Conservation (phyloP, 441 rosid genomes). For the Erodium texanum region DNA sequence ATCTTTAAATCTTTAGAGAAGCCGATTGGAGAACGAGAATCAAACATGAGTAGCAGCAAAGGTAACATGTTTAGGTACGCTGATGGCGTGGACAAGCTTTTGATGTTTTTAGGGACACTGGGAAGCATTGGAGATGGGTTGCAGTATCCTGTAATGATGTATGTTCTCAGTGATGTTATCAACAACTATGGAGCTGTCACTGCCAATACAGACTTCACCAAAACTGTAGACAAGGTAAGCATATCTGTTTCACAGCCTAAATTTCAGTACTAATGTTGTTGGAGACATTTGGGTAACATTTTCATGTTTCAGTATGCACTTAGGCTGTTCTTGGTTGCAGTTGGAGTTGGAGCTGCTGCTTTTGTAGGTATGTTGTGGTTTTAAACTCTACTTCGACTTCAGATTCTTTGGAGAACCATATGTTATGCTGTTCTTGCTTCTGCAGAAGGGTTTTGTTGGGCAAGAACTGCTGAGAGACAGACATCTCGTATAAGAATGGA, state of each 20-base stretch:
- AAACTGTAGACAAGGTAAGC: constrained; percentile 6
- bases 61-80: constrained; percentile 2
- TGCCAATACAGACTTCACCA: background rate
- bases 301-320: constrained; percentile 5
- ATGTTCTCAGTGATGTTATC: constrained; percentile 4
- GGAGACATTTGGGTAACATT: background rate
- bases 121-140: constrained; percentile 8
- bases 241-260: background rate
- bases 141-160: constrained; percentile 6
- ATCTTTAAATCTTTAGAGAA: too few relatives aligned
- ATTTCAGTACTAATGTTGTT: background rate
- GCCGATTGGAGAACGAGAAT: too few relatives aligned
- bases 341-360: constrained; percentile 9
- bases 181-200: constrained; percentile 1
- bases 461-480: constrained; percentile 68
- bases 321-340: constrained; percentile 1
- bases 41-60: background rate
- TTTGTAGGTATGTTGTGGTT: constrained; percentile 4
- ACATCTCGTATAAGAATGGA: constrained; percentile 48
- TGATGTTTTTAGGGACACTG: constrained; percentile 5
- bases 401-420: background rate
- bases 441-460: constrained; percentile 71
- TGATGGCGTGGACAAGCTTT: constrained; percentile 5
- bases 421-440: background rate
- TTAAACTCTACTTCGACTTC: background rate